Evolutionary conservation across 352 stramenopile species (phyloP).

Genomic region (Pythium scleroteichum): DNA sequence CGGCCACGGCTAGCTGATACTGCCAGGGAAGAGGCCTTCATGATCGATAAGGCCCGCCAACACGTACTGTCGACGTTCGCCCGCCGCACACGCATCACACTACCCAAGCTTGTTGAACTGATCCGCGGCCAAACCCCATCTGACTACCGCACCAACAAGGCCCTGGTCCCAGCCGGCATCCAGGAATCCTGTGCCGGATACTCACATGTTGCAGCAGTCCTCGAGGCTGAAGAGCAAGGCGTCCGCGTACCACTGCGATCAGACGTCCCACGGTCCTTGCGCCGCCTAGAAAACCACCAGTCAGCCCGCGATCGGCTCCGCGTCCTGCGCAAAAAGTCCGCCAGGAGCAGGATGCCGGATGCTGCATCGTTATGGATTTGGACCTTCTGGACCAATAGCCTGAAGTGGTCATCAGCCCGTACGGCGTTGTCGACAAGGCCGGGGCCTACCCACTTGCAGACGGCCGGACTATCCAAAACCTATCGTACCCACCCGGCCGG

Average conservation of each 20-base stretch:
- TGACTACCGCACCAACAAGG: not conserved
- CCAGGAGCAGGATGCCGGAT: slow-evolving; percentile 5
- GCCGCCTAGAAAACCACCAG: not conserved
- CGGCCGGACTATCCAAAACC: not conserved
- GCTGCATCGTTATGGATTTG: slow-evolving; percentile 1
- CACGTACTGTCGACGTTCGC: too few relatives aligned
- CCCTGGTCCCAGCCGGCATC: not conserved
- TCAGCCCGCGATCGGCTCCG: not conserved
- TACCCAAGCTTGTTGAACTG: not conserved
- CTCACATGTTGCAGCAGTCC: not conserved
- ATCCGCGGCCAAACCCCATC: not conserved
- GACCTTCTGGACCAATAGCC: not conserved
- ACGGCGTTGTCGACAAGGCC: slow-evolving; percentile 5
- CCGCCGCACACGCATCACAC: too few relatives aligned
- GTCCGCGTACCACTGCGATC: not conserved
- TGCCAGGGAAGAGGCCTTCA: too few relatives aligned
- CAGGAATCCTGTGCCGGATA: not conserved
- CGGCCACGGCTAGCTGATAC: too few relatives aligned
- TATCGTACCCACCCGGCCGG: not conserved
- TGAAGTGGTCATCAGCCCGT: not conserved
- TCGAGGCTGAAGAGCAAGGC: not conserved
- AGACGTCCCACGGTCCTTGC: too few relatives aligned
- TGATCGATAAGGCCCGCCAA: too few relatives aligned
- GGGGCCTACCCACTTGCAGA: not conserved
- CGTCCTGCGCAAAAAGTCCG: not conserved